Conservation (phyloP, 345 rosid genomes). For the Angophora floribunda region DNA sequence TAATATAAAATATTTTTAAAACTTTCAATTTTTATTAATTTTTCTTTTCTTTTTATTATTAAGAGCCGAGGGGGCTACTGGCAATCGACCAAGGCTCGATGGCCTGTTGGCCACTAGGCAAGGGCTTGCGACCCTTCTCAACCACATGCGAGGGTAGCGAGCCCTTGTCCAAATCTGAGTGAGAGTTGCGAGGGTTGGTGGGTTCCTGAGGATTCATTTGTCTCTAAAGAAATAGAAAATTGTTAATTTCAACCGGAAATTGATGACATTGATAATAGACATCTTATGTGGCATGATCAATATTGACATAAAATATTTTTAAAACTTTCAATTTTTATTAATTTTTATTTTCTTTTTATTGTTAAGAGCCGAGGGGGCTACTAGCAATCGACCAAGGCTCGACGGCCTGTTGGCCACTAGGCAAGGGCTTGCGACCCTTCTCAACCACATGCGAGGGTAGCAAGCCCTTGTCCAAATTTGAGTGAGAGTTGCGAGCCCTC, state of each 20-base stretch:
- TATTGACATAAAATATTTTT: too few relatives aligned
- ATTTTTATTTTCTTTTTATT: too few relatives aligned
- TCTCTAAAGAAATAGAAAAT: neutral
- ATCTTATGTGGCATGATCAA: neutral
- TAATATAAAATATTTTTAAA: too few relatives aligned
- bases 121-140: rapidly evolving
- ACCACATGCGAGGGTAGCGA: rapidly evolving
- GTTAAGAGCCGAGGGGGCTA: too few relatives aligned
- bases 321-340: too few relatives aligned
- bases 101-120: rapidly evolving
- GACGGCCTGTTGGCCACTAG: rapidly evolving
- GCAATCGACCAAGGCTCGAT: neutral
- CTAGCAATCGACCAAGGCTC: neutral
- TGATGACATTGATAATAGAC: neutral
- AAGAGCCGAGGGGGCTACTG: too few relatives aligned
- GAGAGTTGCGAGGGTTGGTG: neutral
- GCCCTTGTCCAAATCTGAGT: neutral
- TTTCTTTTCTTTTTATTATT: too few relatives aligned
- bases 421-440: neutral
- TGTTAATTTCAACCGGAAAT: neutral
- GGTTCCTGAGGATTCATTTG: neutral
- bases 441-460: rapidly evolving
- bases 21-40: too few relatives aligned
- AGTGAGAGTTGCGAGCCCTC: neutral
- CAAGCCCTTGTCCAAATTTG: neutral